Evolutionary conservation across 2,329 filamentous ascomycete genomes (phyloP).

Genomic region (Paecilomyces dactylethromorphus): DNA sequence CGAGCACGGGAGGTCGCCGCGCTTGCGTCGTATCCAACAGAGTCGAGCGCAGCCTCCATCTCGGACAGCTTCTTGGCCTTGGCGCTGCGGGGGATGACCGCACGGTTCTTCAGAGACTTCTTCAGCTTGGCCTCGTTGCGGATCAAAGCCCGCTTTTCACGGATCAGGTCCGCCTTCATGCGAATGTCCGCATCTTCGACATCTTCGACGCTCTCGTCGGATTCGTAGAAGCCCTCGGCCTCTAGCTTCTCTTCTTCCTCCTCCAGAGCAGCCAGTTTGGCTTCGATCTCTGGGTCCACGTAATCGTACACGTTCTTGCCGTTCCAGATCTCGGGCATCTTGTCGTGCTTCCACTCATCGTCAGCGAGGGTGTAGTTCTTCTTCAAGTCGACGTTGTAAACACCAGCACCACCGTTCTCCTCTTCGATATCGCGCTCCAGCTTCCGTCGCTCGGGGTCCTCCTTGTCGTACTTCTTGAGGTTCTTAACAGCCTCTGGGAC

Average conservation of each 20-base stretch:
- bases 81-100: slow-evolving; percentile 78
- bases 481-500: slow-evolving; percentile 80
- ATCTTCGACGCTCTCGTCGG: slow-evolving; percentile 74
- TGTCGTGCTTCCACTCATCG: slow-evolving; percentile 92
- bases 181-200: slow-evolving; percentile 81
- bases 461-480: slow-evolving; percentile 82
- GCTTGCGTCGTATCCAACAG: slow-evolving; percentile 76
- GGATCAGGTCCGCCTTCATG: slow-evolving; percentile 89
- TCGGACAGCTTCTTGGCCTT: slow-evolving; percentile 77
- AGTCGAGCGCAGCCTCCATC: slow-evolving; percentile 79
- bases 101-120: slow-evolving; percentile 95
- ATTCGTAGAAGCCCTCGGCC: slow-evolving; percentile 88
- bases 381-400: slow-evolving; percentile 89
- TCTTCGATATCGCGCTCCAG: slow-evolving; percentile 84
- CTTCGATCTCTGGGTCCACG: slow-evolving; percentile 92
- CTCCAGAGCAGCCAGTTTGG: slow-evolving; percentile 83
- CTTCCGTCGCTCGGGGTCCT: slow-evolving; percentile 72
- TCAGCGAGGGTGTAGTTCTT: slow-evolving; percentile 82
- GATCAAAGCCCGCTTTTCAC: slow-evolving; percentile 88
- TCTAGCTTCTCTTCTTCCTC: slow-evolving; percentile 92
- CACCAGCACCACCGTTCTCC: slow-evolving; percentile 89
- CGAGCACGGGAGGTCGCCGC: slow-evolving; percentile 68
- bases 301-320: slow-evolving; percentile 98
- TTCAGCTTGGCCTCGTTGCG: slow-evolving; percentile 92
- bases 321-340: slow-evolving; percentile 86